Percentiles rank a stretch among this genome's conserved stretches.
Evolutionary conservation across 2,329 filamentous ascomycete genomes (phyloP).

Genomic region (Microsporum audouinii): DNA sequence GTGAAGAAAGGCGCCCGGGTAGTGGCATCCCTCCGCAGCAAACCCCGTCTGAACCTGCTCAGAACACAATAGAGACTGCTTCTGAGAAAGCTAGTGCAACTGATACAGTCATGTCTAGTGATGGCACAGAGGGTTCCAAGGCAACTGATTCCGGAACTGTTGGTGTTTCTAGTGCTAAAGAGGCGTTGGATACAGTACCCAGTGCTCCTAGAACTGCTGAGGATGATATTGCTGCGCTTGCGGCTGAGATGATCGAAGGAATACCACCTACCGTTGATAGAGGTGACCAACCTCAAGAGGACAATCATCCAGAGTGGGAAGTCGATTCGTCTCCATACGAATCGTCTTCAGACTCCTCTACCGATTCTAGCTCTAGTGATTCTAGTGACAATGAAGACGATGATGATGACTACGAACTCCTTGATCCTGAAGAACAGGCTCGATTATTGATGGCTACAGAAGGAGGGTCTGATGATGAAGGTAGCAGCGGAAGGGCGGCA

Average conservation of each 20-base stretch:
- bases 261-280: slow-evolving; percentile 3
- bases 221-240: neutral
- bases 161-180: neutral
- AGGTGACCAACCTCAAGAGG: slow-evolving; percentile 14
- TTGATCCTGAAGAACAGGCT: slow-evolving; percentile 72
- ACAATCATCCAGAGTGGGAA: slow-evolving; percentile 65
- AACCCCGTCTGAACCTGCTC: neutral
- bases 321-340: slow-evolving; percentile 64
- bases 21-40: neutral
- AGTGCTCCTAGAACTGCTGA: neutral
- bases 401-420: slow-evolving; percentile 54
- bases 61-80: neutral
- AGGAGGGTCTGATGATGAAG: slow-evolving; percentile 67
- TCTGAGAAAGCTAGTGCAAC: neutral
- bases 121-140: neutral
- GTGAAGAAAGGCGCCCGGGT: neutral
- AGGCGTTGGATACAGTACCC: neutral
- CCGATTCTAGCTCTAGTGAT: slow-evolving; percentile 52
- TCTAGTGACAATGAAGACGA: slow-evolving; percentile 41
- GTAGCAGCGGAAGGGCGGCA: slow-evolving; percentile 41
- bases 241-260: slow-evolving; percentile 1
- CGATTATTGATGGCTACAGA: slow-evolving; percentile 77
- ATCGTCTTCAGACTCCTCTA: slow-evolving; percentile 42
- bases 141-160: neutral
- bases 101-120: neutral